Evolutionary conservation across 2,329 filamentous ascomycete species (phyloP), one percentile per base, ranked within the genome.

Genomic region (Penicillium sumatraense): DNA sequence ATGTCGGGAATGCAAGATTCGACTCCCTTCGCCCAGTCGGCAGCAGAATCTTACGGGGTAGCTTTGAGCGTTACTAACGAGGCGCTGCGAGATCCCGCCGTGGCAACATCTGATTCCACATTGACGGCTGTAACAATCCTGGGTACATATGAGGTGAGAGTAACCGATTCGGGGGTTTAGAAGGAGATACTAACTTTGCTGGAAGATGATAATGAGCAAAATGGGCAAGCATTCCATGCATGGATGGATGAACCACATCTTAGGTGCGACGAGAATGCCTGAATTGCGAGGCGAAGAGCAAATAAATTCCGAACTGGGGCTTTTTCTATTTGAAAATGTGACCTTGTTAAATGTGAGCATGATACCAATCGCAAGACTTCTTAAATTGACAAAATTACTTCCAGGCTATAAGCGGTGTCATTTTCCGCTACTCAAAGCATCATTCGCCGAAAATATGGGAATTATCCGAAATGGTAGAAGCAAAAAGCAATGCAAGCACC

Each of bases 91-190:
- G 47, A 62, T 31, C 44, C 41, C 18, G 38, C 29, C 10, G 18
- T 20, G n/a, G 53, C 51, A 5, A 58, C 27, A 16, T 44, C 44
- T 1, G 59, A 64, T 44, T 59, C 56, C 5, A 64, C 62, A n/a
- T 31, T 63, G 18, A 52, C 46, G 16, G 51, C 62, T 4, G 62
- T 64, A 8, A 44, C 54, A 10, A 13, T 59, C 40, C 57, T 65
- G 16, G 55, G 51, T 7, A 27, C 56, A 18, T 64, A 59, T 49
- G 62, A 64, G 57, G 60, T 63, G 21, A 26, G 50, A 44, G n/a
- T n/a, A n/a, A n/a, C n/a, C 31, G 6, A 8, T 14, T 13, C 13
- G 10, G 4, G n/a, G 4, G 11, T 33, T 33, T 33, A 33, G 10
- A 9, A 3, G n/a, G 13, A 36, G 26, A 10, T 36, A n/a, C 16